Percentiles rank a stretch among this genome's conserved stretches.
Conservation (phyloP, 441 rosid species). For the Pelargonium myrrhifolium region DNA sequence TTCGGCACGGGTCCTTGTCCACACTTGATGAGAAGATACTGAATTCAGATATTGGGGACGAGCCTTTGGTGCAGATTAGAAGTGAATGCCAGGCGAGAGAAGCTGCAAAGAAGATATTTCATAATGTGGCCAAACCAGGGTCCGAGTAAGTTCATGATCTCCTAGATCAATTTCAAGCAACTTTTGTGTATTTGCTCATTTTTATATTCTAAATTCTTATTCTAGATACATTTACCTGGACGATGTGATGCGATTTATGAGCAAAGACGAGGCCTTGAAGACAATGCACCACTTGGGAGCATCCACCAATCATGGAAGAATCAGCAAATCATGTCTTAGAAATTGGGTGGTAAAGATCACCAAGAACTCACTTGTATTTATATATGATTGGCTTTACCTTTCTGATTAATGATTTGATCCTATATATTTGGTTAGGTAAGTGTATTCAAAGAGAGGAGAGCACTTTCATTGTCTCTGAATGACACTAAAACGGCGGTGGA, state of each 20-base stretch:
- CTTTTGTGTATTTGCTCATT: no score
- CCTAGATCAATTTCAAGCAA: not conserved
- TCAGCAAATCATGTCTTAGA: not conserved
- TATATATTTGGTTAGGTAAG: not conserved
- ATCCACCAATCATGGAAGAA: not conserved
- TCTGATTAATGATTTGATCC: not conserved
- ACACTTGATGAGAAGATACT: conserved; percentile 57
- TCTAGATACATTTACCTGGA: not conserved
- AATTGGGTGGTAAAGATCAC: not conserved
- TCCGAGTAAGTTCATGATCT: conserved; percentile 36
- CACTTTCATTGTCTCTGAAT: conserved; percentile 22
- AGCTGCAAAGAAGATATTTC: conserved; percentile 72
- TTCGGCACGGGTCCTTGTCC: conserved; percentile 42
- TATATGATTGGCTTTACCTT: not conserved
- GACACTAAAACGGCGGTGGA: conserved; percentile 57
- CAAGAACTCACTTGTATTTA: not conserved
- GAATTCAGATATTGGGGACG: conserved; percentile 41
- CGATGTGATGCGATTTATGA: conserved; percentile 1
- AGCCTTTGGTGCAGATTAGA: conserved; percentile 41
- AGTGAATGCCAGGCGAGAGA: conserved; percentile 68
- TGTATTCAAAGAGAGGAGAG: not conserved
- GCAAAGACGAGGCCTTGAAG: not conserved
- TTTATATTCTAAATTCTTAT: not conserved
- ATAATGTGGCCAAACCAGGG: conserved; percentile 50
- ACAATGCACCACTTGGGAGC: conserved; percentile 1